Conservation (phyloP, 805 yeast genomes). For the Barnettozyma wickerhamii region DNA sequence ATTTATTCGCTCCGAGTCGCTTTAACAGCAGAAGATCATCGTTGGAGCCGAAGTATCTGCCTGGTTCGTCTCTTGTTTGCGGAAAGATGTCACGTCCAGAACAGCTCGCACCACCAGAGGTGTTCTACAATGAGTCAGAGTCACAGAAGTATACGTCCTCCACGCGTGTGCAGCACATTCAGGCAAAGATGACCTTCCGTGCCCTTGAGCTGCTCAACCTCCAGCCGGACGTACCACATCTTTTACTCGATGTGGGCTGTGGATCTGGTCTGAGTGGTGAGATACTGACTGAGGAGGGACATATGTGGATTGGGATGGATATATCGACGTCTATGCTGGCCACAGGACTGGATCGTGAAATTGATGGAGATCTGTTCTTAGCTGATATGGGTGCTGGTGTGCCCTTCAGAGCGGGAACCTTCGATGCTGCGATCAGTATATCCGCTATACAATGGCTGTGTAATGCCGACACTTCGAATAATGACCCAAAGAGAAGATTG, state of each 20-base stretch:
- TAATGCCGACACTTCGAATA: constrained; percentile 81
- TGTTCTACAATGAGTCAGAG: constrained; percentile 88
- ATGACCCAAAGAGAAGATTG: constrained; percentile 81
- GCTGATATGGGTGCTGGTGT: constrained; percentile 93
- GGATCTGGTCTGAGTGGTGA: constrained; percentile 97
- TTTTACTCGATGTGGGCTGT: constrained; percentile 88
- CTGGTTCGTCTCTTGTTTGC: neutral
- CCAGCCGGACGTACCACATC: constrained; percentile 50
- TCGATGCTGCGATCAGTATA: constrained; percentile 93
- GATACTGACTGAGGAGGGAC: constrained; percentile 89
- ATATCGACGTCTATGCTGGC: constrained; percentile 95
- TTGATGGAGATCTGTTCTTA: constrained; percentile 88
- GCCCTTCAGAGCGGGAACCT: constrained; percentile 93
- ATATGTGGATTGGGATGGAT: constrained; percentile 94
- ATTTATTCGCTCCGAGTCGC: too few relatives aligned
- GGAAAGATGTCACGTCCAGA: constrained; percentile 87
- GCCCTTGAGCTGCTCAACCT: constrained; percentile 84
- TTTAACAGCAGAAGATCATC: too few relatives aligned
- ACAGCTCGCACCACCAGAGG: constrained; percentile 93
- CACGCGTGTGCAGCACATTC: constrained; percentile 96
- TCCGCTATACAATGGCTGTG: constrained; percentile 98
- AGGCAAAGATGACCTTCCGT: constrained; percentile 94
- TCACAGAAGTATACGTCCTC: constrained; percentile 87
- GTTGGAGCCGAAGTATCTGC: too few relatives aligned
- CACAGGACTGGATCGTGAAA: constrained; percentile 85